Base-by-base conservation (phyloP, 176 grass and related monocot species). In the Phragmites australis region DNA sequence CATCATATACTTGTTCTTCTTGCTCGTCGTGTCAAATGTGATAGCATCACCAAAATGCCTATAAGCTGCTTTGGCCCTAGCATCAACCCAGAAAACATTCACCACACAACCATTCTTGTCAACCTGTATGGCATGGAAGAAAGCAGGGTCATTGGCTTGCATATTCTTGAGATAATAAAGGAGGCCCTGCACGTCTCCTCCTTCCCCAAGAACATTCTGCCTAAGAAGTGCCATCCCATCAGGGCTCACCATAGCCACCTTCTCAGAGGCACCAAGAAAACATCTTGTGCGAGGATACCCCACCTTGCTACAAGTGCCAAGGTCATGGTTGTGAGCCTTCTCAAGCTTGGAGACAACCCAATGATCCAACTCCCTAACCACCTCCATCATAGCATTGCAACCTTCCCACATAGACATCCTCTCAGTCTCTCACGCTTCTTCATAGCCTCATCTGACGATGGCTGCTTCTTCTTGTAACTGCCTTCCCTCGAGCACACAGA, bases 321-420 rank as follows among this genome's bases (percentile, higher is more conserved):
- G 83, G 34, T 72, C 74, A 82, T 98, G 92, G 37, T 89, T 98
- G 83, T 98, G 95, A 83, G 77, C 61, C 76, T 88, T 98, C 53
- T 98, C 92, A 82, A 98, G 92, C 81, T 98, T 98, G 77, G 95
- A 94, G 51, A 98, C 72, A 68, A 98, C 86, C 95, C 95, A 98
- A 27, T 87, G 74, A 69, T 77, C 70, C 21, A 34, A 82, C 15
- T 93, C 90, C 67, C 92, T 80, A 41, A 93, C 81, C n/a, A 97
- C 95, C 78, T 97, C 95, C 92, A 97, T 97, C 95, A 97, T 97
- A 17, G 95, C 95, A 32, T 93, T 94, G 92, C 92, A 98, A 74
- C 95, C 95, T 68, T 97, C 90, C 25, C 95, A 82, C 87, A 97
- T 94, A 14, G 95, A 98, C 41, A 85, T 85, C 46, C 90, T 81